Evolutionary conservation across 2,329 filamentous ascomycete species (phyloP), one percentile per base, ranked within the genome.

Genomic region (Volutella citrinella): DNA sequence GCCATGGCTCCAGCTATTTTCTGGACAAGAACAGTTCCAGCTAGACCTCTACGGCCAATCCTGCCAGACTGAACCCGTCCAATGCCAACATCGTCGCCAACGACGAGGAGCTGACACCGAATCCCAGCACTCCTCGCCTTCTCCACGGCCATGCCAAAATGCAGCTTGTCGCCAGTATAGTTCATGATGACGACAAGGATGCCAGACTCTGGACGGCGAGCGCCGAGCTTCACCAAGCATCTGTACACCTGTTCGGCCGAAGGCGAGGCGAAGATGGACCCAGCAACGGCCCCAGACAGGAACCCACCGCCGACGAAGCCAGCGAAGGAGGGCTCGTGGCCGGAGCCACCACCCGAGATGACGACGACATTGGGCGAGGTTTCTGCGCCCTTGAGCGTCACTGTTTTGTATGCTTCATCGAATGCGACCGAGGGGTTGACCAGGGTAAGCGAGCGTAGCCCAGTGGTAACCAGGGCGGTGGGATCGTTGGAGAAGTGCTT

Each of bases 181-280:
- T 96, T 96, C 87, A 95, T 95, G 19, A 95, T 85, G 6, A 90
- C 82, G n/a, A 95, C 84, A 24, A 96, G 61, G 2, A 95, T 84
- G 16, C 90, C 91, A 42, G 78, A 76, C 27, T 76, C 71, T 5
- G 75, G 74, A 41, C 86, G n/a, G n/a, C n/a, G n/a, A n/a, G n/a
- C 79, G 4, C 95, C 84, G 14, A 85, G 74, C 26, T 80, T 76
- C 54, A 82, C 76, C 33, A 94, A 83, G 39, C 81, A 87, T 46
- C 77, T 72, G 35, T 87, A 78, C 34, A 96, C 81, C 66, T 96
- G 90, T 63, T 93, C 82, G 0, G 87, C 83, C 6, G 77, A 82
- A 1, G 87, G 87, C 13, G 80, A 86, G 7, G 87, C 87, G 56
- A 94, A 94, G 53, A 94, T 90, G 4, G 86, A 90, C 14, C 90